Evolutionary conservation across 306 rosid species (phyloP), one percentile per base, ranked within the genome.

Genomic region (Vigna nakashimae): DNA sequence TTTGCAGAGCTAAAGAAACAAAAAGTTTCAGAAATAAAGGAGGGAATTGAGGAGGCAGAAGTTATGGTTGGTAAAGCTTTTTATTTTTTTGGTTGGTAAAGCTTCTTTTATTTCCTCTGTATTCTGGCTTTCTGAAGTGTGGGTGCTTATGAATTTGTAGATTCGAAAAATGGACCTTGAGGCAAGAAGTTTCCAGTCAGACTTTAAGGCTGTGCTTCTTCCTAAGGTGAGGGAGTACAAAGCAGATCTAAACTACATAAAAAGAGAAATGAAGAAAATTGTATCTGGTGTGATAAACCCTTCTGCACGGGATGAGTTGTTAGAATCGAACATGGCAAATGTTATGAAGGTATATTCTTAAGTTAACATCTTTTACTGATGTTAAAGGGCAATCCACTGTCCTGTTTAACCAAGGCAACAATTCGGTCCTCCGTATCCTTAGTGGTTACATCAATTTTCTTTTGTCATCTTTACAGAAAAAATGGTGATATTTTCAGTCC

Each of bases 1-100:
- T 82, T n/a, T 73, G 87, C 87, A 91, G 98, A 93, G 85, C 91
- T 80, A 83, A 93, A 89, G 92, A 91, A 91, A 85, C 97, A 93
- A 60, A 88, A 86, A 36, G 36, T 88, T 74, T 78, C 92, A 74
- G 93, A 89, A 78, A 74, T 91, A 76, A 91, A 87, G 79, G 74
- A 87, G 74, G 98, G 93, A 81, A 80, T 89, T 76, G 95, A 91
- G 79, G 95, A 90, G 43, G 97, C 95, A 10, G 95, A 93, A 68
- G 78, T 91, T 58, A 83, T 86, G 97, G 97, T 93, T 20, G 22
- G 22, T 20, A 20, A 20, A 20, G 55, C 55, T 34, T 64, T 30
- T 16, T 7, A 7, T 8, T 26, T 5, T 68, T 73, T 53, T 59
- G 72, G 72, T 71, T 73, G 20, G 73, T 48, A 77, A 79, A 20